Conservation (phyloP, 208 protist species). For the Acanthamoeba lenticulata region DNA sequence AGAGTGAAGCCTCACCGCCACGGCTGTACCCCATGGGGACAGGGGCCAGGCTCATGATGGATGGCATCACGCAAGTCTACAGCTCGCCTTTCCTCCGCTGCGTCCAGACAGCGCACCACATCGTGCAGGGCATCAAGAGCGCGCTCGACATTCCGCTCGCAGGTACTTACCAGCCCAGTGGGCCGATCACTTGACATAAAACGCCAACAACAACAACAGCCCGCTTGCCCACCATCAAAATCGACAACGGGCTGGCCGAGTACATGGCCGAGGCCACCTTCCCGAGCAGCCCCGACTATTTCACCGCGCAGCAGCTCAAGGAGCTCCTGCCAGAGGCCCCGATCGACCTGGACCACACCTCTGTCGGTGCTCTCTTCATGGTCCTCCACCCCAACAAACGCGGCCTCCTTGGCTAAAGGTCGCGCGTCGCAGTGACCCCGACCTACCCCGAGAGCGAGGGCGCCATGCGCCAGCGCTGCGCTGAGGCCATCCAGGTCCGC, state of each 20-base stretch:
- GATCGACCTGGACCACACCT: background rate
- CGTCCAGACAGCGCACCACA: slow-evolving; percentile 50
- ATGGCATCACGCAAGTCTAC: background rate
- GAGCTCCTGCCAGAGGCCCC: background rate
- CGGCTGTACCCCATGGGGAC: background rate
- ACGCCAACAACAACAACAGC: background rate
- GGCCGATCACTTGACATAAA: background rate
- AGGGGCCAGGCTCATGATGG: background rate
- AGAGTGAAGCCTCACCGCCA: too few relatives aligned
- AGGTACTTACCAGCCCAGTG: too few relatives aligned
- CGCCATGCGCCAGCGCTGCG: background rate
- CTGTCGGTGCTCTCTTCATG: background rate
- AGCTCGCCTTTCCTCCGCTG: slow-evolving; percentile 65
- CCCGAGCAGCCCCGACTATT: background rate
- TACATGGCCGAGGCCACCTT: background rate
- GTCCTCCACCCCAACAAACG: background rate
- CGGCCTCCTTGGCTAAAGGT: too few relatives aligned
- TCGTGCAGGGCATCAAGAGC: slow-evolving; percentile 2
- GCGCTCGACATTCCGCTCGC: background rate
- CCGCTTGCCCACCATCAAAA: background rate
- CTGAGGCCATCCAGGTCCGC: background rate
- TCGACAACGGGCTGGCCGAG: background rate
- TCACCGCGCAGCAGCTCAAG: background rate
- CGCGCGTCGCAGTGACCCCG: background rate
- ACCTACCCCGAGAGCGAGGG: background rate